Percentiles rank a stretch among this genome's conserved stretches.
These are phyloP conservation scores for Septoria linicola DNA, from an alignment of 2,329 filamentous ascomycete genomes.

Conservation along the genomic window DNA sequence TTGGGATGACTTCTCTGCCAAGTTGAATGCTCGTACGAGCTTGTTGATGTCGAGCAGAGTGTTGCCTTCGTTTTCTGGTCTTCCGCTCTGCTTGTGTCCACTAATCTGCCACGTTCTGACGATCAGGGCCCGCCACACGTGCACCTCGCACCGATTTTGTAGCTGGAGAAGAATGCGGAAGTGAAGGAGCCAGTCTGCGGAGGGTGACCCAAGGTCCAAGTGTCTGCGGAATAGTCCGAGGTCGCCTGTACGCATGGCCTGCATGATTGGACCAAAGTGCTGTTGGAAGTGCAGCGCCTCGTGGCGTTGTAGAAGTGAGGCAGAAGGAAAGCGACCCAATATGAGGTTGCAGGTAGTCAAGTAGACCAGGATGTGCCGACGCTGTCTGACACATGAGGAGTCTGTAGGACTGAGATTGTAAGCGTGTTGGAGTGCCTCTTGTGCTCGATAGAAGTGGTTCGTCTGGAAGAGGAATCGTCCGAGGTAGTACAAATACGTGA, in stretches of 20 bases:
- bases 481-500: conserved; percentile 92
- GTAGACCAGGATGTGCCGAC: conserved; percentile 76
- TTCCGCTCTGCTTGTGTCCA: conserved; percentile 62
- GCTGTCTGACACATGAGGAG: conserved; percentile 60
- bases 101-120: conserved; percentile 75
- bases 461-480: conserved; percentile 86
- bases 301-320: conserved; percentile 63
- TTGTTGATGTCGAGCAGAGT: conserved; percentile 73
- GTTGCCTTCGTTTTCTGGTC: conserved; percentile 42
- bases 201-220: conserved; percentile 53
- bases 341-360: conserved; percentile 81
- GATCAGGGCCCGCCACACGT: conserved; percentile 81
- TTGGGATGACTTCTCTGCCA: conserved; percentile 58
- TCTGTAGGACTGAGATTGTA: conserved; percentile 68
- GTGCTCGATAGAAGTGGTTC: conserved; percentile 76
- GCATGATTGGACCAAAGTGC: conserved; percentile 71
- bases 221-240: conserved; percentile 71
- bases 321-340: conserved; percentile 76
- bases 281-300: conserved; percentile 65
- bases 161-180: conserved; percentile 75
- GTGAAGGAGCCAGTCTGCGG: conserved; percentile 71
- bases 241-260: conserved; percentile 70
- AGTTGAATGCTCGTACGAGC: conserved; percentile 62
- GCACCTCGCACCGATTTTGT: conserved; percentile 71
- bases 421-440: conserved; percentile 71